Evolutionary conservation across 805 yeast genomes (phyloP).

Genomic region (Candida patagonica): DNA sequence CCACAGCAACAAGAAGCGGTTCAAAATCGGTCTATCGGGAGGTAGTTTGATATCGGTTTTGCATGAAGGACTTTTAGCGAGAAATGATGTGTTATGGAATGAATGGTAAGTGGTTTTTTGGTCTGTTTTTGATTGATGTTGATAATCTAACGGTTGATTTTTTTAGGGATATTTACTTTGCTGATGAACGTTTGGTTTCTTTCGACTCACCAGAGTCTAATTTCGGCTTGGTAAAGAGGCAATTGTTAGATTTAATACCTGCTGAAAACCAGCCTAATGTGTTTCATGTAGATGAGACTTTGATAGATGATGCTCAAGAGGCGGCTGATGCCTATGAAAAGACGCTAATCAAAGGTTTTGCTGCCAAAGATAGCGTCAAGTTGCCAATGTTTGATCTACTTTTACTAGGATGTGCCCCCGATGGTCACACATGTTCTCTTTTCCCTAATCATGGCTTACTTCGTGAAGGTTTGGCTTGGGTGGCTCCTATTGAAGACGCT

Average conservation of each 20-base stretch:
- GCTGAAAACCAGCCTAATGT: conserved; percentile 53
- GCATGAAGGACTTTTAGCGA: conserved; percentile 70
- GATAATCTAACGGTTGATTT: background rate
- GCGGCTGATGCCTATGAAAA: conserved; percentile 93
- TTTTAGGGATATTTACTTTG: conserved; percentile 70
- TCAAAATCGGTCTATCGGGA: conserved; percentile 86
- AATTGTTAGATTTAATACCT: conserved; percentile 63
- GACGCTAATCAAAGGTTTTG: conserved; percentile 77
- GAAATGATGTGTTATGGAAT: conserved; percentile 78
- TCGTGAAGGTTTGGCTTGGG: conserved; percentile 91
- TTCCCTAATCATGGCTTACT: conserved; percentile 87
- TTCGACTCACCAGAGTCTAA: conserved; percentile 75
- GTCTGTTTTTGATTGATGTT: background rate
- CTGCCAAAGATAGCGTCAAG: conserved; percentile 92
- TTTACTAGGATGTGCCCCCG: conserved; percentile 95
- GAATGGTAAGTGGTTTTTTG: conserved; percentile 45
- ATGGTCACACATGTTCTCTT: conserved; percentile 94
- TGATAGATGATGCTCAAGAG: conserved; percentile 58
- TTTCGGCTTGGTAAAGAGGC: conserved; percentile 80
- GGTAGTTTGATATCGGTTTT: conserved; percentile 85
- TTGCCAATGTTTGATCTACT: conserved; percentile 90
- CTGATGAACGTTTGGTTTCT: conserved; percentile 92
- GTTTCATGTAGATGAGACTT: conserved; percentile 70
- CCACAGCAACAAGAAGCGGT: conserved; percentile 37
- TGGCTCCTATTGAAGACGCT: conserved; percentile 83